Evolutionary conservation across 805 yeast genomes (phyloP).

Genomic region (Hanseniaspora lachancei): DNA sequence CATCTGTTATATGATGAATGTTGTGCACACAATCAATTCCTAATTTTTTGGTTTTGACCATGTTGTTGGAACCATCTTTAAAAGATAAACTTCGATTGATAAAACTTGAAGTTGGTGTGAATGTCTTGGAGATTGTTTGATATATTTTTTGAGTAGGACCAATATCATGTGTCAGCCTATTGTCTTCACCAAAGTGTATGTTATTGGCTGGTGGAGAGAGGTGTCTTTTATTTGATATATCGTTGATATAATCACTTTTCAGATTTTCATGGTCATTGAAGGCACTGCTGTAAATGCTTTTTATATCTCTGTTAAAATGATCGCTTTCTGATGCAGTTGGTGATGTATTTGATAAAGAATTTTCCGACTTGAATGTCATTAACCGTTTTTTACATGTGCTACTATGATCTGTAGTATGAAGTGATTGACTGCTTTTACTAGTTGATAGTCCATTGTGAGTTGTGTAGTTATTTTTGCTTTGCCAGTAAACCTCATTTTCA

Average conservation of each 20-base stretch:
- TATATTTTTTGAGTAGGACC: neutral
- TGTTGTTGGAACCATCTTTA: slow-evolving; percentile 8
- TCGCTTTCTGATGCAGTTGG: neutral
- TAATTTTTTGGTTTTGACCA: slow-evolving; percentile 11
- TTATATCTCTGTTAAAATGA: neutral
- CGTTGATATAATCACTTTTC: neutral
- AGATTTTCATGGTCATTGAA: neutral
- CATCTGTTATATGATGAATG: neutral
- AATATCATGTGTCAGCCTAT: neutral
- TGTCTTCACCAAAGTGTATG: neutral
- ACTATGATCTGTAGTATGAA: neutral
- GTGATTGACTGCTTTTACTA: neutral
- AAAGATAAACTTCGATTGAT: neutral
- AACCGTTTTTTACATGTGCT: neutral
- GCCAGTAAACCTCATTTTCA: slow-evolving; percentile 10
- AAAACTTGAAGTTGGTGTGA: neutral
- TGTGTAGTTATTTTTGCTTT: neutral
- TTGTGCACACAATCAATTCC: slow-evolving; percentile 12
- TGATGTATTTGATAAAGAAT: neutral
- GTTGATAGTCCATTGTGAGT: neutral
- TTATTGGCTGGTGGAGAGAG: neutral
- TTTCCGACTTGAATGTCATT: slow-evolving; percentile 4
- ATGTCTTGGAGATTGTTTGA: neutral
- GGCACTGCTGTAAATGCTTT: neutral
- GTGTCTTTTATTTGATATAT: slow-evolving; percentile 13